Evolutionary conservation across 148 eudicot species (phyloP).

Genomic region (Cornus controversa): DNA sequence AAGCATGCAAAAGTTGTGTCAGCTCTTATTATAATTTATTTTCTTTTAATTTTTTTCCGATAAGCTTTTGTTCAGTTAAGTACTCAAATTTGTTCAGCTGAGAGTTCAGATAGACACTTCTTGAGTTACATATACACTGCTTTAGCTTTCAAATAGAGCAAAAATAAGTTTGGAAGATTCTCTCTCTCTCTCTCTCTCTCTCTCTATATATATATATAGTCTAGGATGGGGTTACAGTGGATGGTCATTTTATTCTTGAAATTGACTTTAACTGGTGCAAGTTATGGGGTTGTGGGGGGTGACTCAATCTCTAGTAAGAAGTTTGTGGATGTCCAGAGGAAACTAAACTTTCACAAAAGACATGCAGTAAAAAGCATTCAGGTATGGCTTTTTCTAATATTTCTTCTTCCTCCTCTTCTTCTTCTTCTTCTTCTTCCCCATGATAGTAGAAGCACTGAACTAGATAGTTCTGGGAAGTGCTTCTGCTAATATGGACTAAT

Average conservation of each 20-base stretch:
- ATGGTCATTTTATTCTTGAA: neutral
- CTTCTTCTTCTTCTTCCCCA: no score
- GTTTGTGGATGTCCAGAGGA: slow-evolving; percentile 12
- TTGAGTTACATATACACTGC: neutral
- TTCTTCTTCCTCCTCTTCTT: neutral
- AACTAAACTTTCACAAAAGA: no score
- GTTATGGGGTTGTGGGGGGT: slow-evolving; percentile 9
- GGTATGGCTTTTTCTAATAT: slow-evolving; percentile 19
- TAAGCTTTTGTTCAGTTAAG: no score
- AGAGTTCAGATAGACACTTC: no score
- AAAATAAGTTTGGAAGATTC: neutral
- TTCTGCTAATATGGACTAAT: neutral
- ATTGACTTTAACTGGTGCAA: slow-evolving; percentile 2
- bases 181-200: neutral
- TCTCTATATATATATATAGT: no score
- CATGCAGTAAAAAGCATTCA: slow-evolving; percentile 43
- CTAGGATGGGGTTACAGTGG: slow-evolving; percentile 24
- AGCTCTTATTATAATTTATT: neutral
- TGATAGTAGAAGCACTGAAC: no score
- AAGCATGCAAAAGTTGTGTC: slow-evolving; percentile 24
- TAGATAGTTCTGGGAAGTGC: no score
- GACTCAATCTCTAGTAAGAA: slow-evolving; percentile 5
- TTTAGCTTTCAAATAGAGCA: neutral
- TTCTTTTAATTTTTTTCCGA: no score
- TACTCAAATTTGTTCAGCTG: no score